These are phyloP conservation scores for Aquilaria yunnanensis DNA, from an alignment of 345 rosid species.

Conservation along the genomic window DNA sequence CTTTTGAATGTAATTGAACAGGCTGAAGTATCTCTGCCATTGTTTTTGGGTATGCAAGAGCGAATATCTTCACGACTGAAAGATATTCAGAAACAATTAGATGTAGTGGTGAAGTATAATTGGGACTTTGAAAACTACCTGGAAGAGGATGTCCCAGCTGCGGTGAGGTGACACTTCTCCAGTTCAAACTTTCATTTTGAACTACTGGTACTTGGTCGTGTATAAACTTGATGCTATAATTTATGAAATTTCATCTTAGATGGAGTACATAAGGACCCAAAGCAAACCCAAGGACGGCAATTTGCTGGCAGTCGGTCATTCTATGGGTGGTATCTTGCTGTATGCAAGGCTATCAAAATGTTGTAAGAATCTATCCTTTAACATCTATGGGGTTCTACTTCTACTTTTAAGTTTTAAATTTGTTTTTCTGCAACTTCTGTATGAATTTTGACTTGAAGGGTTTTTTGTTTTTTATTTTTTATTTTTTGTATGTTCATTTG, in stretches of 20 bases:
- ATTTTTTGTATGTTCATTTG: constrained; percentile 1
- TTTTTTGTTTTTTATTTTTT: too few relatives aligned
- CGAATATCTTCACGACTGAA: constrained; percentile 32
- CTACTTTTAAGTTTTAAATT: constrained; percentile 10
- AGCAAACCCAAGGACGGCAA: constrained; percentile 65
- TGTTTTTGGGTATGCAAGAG: constrained; percentile 28
- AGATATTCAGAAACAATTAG: constrained; percentile 51
- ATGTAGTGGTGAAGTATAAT: constrained; percentile 50
- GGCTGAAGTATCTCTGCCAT: constrained; percentile 21
- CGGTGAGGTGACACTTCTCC: constrained; percentile 69
- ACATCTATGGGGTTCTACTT: constrained; percentile 1
- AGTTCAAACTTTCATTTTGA: too few relatives aligned
- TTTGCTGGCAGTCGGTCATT: constrained; percentile 83
- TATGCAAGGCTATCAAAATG: constrained; percentile 67
- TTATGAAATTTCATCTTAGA: constrained; percentile 32
- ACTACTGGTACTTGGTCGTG: not conserved
- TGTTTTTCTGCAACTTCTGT: constrained; percentile 9
- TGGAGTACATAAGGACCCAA: constrained; percentile 62
- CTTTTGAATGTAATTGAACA: constrained; percentile 14
- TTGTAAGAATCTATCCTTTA: constrained; percentile 32
- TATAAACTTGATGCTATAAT: not conserved
- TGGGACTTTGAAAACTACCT: constrained; percentile 93
- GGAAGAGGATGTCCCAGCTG: constrained; percentile 82
- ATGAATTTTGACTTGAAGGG: constrained; percentile 1
- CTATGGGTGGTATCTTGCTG: constrained; percentile 95